Evolutionary conservation across 352 stramenopile species (phyloP), one percentile per base, ranked within the genome.

Genomic region (Phytophthora nicotianae): DNA sequence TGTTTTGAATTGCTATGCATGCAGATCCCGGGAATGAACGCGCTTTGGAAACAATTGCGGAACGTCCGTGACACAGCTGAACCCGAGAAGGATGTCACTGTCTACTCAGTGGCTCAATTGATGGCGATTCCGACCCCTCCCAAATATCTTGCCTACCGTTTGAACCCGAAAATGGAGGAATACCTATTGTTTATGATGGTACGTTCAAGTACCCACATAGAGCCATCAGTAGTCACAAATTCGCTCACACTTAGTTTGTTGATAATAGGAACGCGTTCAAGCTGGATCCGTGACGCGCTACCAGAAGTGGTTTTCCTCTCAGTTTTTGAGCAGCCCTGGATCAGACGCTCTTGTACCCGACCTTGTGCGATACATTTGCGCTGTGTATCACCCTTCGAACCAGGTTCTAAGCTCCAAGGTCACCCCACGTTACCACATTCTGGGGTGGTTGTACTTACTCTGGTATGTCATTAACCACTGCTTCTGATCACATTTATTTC

Each of bases 101-200:
- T 82, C 2, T 83, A 84, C 29, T 91, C 85, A 5, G 83, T 93
- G 6, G 70, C 85, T 2, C 77, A 81, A 26, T 69, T 93, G n/a
- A 93, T 93, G 85, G 61, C 76, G 14, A 81, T 75, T 47, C 76
- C 80, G 20, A 93, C 86, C 4, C 86, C 84, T 52, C 70, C 82
- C 1, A 91, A 83, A 56, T 93, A 90, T 50, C 68, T 95, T 11
- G 84, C 86, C 7, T 92, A 89, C 21, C 83, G 86, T 7, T 70
- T 95, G 48, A 90, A 85, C 17, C 83, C 85, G 8, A 95, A 90
- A 61, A 93, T 95, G 84, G 84, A 95, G 54, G 86, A 95, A 50
- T 79, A 91, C 24, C 57, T 95, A 7, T 67, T 93, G 9, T 95
- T 95, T 67, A 91, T 95, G 79, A 93, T 93, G 84, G 81, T 88